Percentiles rank a stretch among this genome's conserved stretches.
Conservation (phyloP, 148 eudicot species). For the Bassia scoparia region DNA sequence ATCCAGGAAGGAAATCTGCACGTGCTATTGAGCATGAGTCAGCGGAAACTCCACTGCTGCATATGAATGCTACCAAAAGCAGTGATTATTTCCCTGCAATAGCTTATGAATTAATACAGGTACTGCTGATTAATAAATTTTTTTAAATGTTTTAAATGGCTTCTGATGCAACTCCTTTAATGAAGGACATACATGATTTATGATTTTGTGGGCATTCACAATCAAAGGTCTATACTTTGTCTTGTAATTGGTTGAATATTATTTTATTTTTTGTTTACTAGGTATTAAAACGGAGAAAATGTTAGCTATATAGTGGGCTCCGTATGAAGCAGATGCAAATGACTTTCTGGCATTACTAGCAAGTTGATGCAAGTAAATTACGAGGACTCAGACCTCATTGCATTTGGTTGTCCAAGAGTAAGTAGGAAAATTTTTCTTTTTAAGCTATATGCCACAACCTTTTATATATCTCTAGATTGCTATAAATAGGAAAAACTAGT, state of each 20-base stretch:
- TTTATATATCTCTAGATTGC: neutral
- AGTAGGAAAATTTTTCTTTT: constrained; percentile 23
- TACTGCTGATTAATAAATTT: constrained; percentile 20
- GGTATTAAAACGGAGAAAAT: constrained; percentile 79
- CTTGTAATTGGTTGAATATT: neutral
- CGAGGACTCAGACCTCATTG: constrained; percentile 93
- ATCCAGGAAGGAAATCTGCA: constrained; percentile 82
- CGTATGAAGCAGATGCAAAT: constrained; percentile 99
- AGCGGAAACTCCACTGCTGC: constrained; percentile 81
- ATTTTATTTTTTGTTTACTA: constrained; percentile 26
- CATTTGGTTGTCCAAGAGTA: constrained; percentile 97
- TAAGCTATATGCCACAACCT: neutral
- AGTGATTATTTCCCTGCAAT: constrained; percentile 87
- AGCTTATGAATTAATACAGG: constrained; percentile 90
- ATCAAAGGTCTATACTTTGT: no score
- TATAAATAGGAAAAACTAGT: neutral
- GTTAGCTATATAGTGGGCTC: constrained; percentile 76
- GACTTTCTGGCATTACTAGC: constrained; percentile 83
- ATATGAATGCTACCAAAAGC: constrained; percentile 89
- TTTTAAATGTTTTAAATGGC: no score
- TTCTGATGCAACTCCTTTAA: neutral
- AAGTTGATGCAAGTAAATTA: constrained; percentile 92
- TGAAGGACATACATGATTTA: no score
- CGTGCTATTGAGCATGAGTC: constrained; percentile 94
- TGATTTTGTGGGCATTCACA: no score